Evolutionary conservation across 805 yeast genomes (phyloP), one percentile per base, ranked within the genome.

Genomic region (Saturnispora ahearnii): DNA sequence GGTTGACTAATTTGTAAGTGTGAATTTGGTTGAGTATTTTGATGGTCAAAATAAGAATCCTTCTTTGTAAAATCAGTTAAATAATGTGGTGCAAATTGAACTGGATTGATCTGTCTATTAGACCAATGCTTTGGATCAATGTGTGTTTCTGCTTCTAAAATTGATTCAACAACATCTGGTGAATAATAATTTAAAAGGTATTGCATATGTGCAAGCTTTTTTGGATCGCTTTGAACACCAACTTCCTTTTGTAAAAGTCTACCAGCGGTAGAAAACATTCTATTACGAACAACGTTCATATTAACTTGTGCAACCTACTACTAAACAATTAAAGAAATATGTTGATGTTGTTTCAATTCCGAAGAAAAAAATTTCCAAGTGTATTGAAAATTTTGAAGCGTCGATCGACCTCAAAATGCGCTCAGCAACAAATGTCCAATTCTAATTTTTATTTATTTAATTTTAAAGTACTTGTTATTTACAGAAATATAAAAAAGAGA

Each of bases 31-130:
- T 59, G 55, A 33, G 47, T 42, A 3, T 53, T 74, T 37, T 73
- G 65, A 52, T 67, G 76, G 62, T 87, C 95, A 82, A 89, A 90
- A 59, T 81, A 79, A 41, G 85, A 81, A 65, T 91, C 93, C 38
- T 75, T 68, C 52, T 73, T 74, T 32, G 86, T 68, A 57, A 81
- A 82, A 66, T 91, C 96, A 54, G 81, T 88, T 38, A 75, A 65
- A 57, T 79, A 78, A 43, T 78, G 75, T 5, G 96, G 93, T 0
- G 87, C 82, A 63, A 87, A 87, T 55, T 71, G 74, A 30, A 70
- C 68, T 7, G 69, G 66, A 24, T 72, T 66, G 46, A 69, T 64
- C 51, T 68, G 71, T 46, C 73, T 73, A 44, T 67, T 60, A 4
- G 64, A 62, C 69, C 80, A 78, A 54, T 82, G 77, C 45, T 77